phyloP scores from a whole-genome alignment of 345 rosid genomes.

The Lepidium didymum region DNA sequence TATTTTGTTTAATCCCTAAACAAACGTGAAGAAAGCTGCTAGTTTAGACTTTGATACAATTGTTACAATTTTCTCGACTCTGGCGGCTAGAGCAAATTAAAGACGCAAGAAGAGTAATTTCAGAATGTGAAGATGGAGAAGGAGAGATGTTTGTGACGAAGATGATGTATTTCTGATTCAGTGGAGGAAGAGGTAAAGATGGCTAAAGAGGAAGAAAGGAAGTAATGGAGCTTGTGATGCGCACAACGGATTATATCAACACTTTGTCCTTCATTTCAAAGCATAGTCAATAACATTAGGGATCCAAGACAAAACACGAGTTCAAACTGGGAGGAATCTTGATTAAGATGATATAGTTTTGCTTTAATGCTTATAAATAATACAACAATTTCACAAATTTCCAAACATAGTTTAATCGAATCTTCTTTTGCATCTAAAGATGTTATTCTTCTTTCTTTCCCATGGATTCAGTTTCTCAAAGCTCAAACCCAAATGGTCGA shows the following conservation, averaged over 20 bases:
- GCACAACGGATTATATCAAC: conserved; percentile 50
- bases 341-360: neutral
- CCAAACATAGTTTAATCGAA: neutral
- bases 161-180: conserved; percentile 49
- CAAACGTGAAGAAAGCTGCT: conserved; percentile 81
- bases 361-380: neutral
- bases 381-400: neutral
- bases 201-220: conserved; percentile 44
- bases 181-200: conserved; percentile 50
- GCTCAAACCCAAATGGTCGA: conserved; percentile 16
- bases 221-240: conserved; percentile 56
- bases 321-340: neutral
- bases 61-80: conserved; percentile 37
- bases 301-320: neutral
- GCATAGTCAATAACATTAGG: too few species aligned
- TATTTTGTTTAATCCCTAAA: too few species aligned
- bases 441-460: neutral
- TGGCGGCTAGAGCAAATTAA: conserved; percentile 32
- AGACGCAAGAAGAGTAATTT: conserved; percentile 36
- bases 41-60: conserved; percentile 41
- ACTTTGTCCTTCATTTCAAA: too few species aligned
- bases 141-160: conserved; percentile 42
- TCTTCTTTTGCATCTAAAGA: neutral
- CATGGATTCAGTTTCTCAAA: neutral
- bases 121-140: conserved; percentile 23